Percentiles rank a stretch among this genome's conserved stretches.
phyloP scores from a whole-genome alignment of 2,329 filamentous ascomycete species.

The Apiospora marii region DNA sequence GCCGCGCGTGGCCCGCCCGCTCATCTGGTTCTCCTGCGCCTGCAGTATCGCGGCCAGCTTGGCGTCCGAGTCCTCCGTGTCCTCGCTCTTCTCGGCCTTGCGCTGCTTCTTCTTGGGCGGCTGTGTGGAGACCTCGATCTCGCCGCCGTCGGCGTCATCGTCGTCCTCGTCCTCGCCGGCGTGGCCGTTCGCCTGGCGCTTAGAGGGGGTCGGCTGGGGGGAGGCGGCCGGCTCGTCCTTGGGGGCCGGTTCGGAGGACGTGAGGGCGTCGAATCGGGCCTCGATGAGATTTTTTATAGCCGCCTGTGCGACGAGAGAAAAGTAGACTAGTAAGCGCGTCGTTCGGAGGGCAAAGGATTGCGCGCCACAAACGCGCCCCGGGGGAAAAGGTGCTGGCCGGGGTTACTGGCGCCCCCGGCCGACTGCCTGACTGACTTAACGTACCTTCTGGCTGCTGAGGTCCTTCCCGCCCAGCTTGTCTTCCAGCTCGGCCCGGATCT shows the following conservation, averaged over 20 bases:
- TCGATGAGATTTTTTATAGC: slow-evolving; percentile 77
- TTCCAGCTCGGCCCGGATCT: slow-evolving; percentile 66
- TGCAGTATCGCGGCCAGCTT: slow-evolving; percentile 87
- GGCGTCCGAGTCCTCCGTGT: slow-evolving; percentile 79
- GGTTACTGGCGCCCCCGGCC: neutral
- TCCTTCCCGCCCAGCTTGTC: slow-evolving; percentile 63
- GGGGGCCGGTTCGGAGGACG: slow-evolving; percentile 38
- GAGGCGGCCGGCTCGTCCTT: slow-evolving; percentile 32
- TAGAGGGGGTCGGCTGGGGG: slow-evolving; percentile 33
- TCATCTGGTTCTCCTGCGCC: slow-evolving; percentile 83
- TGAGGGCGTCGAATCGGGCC: slow-evolving; percentile 76
- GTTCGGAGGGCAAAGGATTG: slow-evolving; percentile 23
- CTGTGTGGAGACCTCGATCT: slow-evolving; percentile 57
- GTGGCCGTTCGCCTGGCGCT: slow-evolving; percentile 37
- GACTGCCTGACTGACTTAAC: slow-evolving; percentile 9
- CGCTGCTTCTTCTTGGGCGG: slow-evolving; percentile 71
- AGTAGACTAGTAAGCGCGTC: slow-evolving; percentile 15
- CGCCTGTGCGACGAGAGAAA: slow-evolving; percentile 51
- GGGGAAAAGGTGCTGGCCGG: neutral
- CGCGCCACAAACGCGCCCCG: neutral
- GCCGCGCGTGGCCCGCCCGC: slow-evolving; percentile 78
- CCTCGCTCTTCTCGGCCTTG: slow-evolving; percentile 58
- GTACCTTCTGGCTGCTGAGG: slow-evolving; percentile 66
- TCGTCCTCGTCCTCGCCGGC: slow-evolving; percentile 42
- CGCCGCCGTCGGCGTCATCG: slow-evolving; percentile 44